Percentiles rank a stretch among this genome's conserved stretches.
Conservation (phyloP, 2,329 filamentous ascomycete species). For the Microcyclospora pomicola region DNA sequence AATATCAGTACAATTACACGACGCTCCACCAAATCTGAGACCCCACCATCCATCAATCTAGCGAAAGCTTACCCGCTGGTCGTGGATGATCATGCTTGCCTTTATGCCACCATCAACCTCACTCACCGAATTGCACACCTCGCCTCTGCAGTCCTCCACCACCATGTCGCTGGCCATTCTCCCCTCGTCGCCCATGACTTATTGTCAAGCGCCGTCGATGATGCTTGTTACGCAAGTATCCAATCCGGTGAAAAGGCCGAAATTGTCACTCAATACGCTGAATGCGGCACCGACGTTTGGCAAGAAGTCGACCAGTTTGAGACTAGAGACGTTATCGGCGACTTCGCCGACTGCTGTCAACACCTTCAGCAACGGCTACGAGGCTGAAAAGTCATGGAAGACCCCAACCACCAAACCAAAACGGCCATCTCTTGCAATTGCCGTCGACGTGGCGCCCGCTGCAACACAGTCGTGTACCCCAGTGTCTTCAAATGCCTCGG, state of each 20-base stretch:
- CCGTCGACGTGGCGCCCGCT: conserved; percentile 12
- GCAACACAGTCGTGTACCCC: conserved; percentile 11
- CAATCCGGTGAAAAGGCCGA: conserved; percentile 34
- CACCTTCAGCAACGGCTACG: conserved; percentile 48
- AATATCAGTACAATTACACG: too few species aligned
- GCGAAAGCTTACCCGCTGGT: too few species aligned
- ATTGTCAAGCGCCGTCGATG: conserved; percentile 10
- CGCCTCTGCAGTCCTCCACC: conserved; percentile 18
- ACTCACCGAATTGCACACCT: conserved; percentile 14
- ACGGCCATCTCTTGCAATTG: conserved; percentile 23
- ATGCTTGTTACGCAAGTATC: conserved; percentile 9
- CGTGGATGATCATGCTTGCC: conserved; percentile 24
- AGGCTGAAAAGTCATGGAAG: conserved; percentile 22
- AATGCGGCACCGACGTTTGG: conserved; percentile 34
- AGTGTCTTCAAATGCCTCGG: conserved; percentile 8
- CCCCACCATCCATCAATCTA: too few species aligned
- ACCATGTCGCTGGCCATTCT: conserved; percentile 33
- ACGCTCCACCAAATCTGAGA: too few species aligned
- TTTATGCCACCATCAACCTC: conserved; percentile 15
- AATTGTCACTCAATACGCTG: conserved; percentile 46
- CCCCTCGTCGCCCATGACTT: conserved; percentile 18
- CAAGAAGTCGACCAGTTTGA: conserved; percentile 40
- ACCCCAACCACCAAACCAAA: conserved; percentile 2
- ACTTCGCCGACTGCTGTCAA: conserved; percentile 47
- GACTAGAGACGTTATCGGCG: conserved; percentile 40